A percentile compares a stretch with the other conserved stretches of the same genome.
Conservation (phyloP, 1,284 basidiomycete species). For the Spongiforma sp. region DNA sequence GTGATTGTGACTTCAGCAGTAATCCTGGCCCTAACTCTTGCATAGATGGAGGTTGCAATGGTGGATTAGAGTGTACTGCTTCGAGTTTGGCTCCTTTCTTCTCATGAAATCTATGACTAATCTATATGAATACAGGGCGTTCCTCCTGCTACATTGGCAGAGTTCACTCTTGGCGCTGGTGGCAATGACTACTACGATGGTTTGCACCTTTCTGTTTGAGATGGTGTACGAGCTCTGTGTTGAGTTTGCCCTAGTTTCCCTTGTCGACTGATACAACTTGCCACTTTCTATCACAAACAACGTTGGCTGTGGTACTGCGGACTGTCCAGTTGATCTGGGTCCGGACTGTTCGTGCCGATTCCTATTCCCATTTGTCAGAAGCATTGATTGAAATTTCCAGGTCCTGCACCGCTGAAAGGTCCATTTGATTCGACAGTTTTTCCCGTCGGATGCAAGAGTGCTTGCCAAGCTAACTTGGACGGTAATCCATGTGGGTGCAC, state of each 20-base stretch:
- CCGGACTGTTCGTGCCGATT: constrained; percentile 39
- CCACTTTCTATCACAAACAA: constrained; percentile 49
- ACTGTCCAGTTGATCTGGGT: too few relatives aligned
- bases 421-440: constrained; percentile 48
- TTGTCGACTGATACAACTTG: constrained; percentile 54
- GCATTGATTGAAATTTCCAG: constrained; percentile 24
- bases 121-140: background rate
- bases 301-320: constrained; percentile 44
- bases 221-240: too few relatives aligned
- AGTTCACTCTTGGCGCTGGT: too few relatives aligned
- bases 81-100: constrained; percentile 29
- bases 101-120: background rate
- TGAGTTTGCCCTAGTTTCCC: constrained; percentile 34
- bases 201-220: too few relatives aligned
- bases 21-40: constrained; percentile 21
- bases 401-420: constrained; percentile 48
- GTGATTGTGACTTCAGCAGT: constrained; percentile 44
- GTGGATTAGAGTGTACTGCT: constrained; percentile 42
- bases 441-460: constrained; percentile 54
- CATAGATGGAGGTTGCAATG: too few relatives aligned
- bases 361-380: background rate
- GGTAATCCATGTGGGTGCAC: constrained; percentile 40
- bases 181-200: too few relatives aligned
- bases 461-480: constrained; percentile 50
- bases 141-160: too few relatives aligned